Evolutionary conservation across 371 early-diverging fungal species (phyloP), one percentile per base, ranked within the genome.

Genomic region (Actinomucor elegans): DNA sequence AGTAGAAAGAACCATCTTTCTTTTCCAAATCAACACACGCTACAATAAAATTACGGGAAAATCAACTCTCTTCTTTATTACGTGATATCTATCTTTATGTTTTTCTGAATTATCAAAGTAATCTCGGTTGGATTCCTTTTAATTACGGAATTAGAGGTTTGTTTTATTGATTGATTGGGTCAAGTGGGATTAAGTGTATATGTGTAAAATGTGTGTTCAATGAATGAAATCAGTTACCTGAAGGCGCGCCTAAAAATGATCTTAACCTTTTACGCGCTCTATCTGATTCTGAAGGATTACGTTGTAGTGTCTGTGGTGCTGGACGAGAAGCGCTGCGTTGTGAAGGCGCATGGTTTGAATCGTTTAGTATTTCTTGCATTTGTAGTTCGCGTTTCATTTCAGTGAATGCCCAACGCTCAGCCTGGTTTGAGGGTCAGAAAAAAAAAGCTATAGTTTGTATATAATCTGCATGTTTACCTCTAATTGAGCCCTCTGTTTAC

Each of bases 361-460:
- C 48, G 21, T 33, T 50, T 41, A 67, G 24, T 24, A 74, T 51
- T 18, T 65, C 64, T 42, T 45, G 35, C 52, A 67, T 45, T 44
- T 60, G 20, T 6, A 57, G 12, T 27, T 64, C 56, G 14, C 63
- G 49, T 42, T 67, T 71, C 61, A 71, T 61, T 33, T 75, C 59
- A 27, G 65, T 34, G 48, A 75, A 63, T 2, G 72, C 72, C 70
- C 67, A 66, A n/a, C 59, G 58, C 29, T 75, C 72, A 15, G 68
- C 70, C 70, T 69, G 36, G 31, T 7, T 15, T 31, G 8, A 5
- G 12, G 15, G 17, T 27, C 5, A 44, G 29, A 34, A 17, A 41
- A 24, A 35, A 11, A 2, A 35, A 34, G 7, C 40, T 12, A 11
- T 17, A 4, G 41, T 52, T 37, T 24, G 12, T 3, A 17, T 17